Conservation (phyloP, 805 yeast genomes). For the Candida ulmi region DNA sequence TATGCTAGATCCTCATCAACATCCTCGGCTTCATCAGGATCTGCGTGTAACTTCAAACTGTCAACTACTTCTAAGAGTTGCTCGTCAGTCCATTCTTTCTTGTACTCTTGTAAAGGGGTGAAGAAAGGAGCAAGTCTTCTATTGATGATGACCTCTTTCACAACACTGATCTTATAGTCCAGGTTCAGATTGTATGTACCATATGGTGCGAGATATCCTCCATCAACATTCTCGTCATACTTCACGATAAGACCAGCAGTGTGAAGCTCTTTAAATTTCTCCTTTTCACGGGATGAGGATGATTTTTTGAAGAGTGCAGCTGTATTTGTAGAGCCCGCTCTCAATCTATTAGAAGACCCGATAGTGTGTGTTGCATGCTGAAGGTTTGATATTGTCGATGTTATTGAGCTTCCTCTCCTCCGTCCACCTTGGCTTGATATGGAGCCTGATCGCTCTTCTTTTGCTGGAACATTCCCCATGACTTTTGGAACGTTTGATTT, state of each 20-base stretch:
- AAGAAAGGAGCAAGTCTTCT: constrained; percentile 85
- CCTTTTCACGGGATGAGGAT: constrained; percentile 48
- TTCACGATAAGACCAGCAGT: constrained; percentile 53
- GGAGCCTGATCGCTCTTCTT: constrained; percentile 28
- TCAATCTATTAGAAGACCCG: neutral
- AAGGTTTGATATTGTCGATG: constrained; percentile 7
- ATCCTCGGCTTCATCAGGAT: constrained; percentile 42
- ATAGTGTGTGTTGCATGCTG: constrained; percentile 2
- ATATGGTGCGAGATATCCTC: constrained; percentile 88
- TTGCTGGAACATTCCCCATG: constrained; percentile 47
- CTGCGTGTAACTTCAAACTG: constrained; percentile 52
- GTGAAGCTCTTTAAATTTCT: constrained; percentile 45
- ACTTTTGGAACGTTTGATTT: neutral
- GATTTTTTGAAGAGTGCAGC: constrained; percentile 25
- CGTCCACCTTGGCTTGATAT: constrained; percentile 6
- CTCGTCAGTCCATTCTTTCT: constrained; percentile 63
- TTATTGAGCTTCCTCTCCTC: constrained; percentile 12
- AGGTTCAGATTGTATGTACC: constrained; percentile 75
- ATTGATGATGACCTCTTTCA: constrained; percentile 61
- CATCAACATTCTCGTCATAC: constrained; percentile 75
- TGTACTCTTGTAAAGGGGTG: constrained; percentile 80
- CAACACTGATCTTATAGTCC: constrained; percentile 70
- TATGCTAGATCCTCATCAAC: constrained; percentile 58
- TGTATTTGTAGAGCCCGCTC: neutral
- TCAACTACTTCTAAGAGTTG: constrained; percentile 52